Base-by-base conservation (phyloP, 2,329 filamentous ascomycete species). In the Monosporascus sp. region DNA sequence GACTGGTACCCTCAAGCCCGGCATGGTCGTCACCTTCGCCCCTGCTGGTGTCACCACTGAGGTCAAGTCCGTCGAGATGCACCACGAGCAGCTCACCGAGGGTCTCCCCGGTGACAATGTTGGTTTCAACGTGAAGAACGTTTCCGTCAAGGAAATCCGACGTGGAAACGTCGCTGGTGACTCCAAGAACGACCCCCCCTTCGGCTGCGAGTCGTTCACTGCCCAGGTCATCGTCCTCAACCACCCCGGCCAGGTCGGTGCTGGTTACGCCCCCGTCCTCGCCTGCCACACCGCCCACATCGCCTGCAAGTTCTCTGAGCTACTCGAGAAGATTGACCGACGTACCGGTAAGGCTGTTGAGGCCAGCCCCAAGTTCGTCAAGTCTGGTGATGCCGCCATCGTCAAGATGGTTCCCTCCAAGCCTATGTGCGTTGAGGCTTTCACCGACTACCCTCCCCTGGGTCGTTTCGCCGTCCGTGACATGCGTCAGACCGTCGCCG, bases 111-210 rank as follows among this genome's bases (percentile, higher is more conserved):
- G 94, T 87, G 94, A 99, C 90, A 99, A 99, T 85, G 94, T 99
- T 77, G 94, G 94, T 71, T 99, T 99, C 92, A 99, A 99, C 90
- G 93, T 99, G 82, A 99, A 99, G 92, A 99, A 99, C 94, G 94
- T 99, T 72, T 97, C 94, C 79, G 94, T 99, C 82, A 99, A 99
- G 92, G 94, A 99, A 78, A 96, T 99, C 74, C 94, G 94, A 81
- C 94, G 94, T 96, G 94, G 94, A 74, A 97, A 99, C 88, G 94
- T 99, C 70, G 89, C 89, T 72, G 90, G 91, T 90, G 94, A 99
- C 90, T 93, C 90, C 86, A 99, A 99, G 92, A 95, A 96, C 84
- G 94, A 99, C 83, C 94, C 94, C 70, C 90, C 94, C 64, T 75
- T 80, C 74, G 94, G 83, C 72, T 85, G 84, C 72, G 91, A 93